Base-by-base conservation (phyloP, 192 early-diverging fungal species). In the Glomus cerebriforme region DNA sequence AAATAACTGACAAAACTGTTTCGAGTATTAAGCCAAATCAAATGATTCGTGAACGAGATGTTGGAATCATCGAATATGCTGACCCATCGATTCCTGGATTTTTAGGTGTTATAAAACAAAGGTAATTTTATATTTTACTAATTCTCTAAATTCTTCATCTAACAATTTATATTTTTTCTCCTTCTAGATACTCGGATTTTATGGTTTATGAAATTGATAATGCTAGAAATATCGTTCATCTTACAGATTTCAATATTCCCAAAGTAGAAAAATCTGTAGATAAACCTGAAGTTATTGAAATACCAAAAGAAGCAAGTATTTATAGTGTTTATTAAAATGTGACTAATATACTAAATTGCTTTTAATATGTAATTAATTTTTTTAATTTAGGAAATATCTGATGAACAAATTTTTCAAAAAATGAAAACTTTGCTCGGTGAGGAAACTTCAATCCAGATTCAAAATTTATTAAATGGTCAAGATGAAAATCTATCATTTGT, bases 131-230 rank as follows among this genome's bases (percentile, higher is more conserved):
- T n/a, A n/a, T n/a, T n/a, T 59, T 27, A 43, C 37, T n/a, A 63
- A n/a, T 15, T 67, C 43, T 58, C 26, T 26, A 47, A 7, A 37
- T 68, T 39, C 27, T 34, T 39, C 3, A 29, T 67, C 37, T 77
- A 24, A 49, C 32, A 32, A 70, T 59, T 27, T 32, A 64, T 26
- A 27, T 31, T 71, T 26, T n/a, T 32, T 22, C n/a, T 77, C 47
- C 27, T 22, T 39, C 24, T 81, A 80, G 96, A 79, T 92, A 87
- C 65, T 84, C 89, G 0, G 97, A 99, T 82, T 99, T 99, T 84
- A 84, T 96, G 43, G 97, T 99, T 31, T 92, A 96, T 84, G 97
- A 99, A 88, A 92, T 99, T 22, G 92, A 93, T 79, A 71, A 80
- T 39, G 74, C 83, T 26, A 94, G 94, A 24, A 79, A 89, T 29